A percentile compares a stretch with the other conserved stretches of the same genome.
These are phyloP conservation scores for Croton setiger DNA, from an alignment of 441 rosid genomes.

Conservation along the genomic window DNA sequence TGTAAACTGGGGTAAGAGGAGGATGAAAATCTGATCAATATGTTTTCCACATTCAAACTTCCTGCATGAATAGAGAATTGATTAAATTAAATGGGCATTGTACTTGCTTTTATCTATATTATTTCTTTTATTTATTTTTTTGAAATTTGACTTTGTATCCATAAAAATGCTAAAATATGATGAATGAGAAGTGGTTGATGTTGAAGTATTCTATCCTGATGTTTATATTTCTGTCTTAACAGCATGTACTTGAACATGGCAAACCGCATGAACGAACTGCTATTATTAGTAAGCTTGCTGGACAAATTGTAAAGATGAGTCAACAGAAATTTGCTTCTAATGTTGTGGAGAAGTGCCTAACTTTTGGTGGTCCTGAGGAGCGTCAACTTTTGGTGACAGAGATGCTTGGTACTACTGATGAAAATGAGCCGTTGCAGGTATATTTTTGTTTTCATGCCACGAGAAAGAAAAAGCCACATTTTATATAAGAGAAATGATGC, in stretches of 20 bases:
- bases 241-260: conserved; percentile 92
- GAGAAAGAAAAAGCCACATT: background rate
- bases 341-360: conserved; percentile 86
- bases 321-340: conserved; percentile 97
- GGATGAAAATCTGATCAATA: background rate
- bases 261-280: conserved; percentile 73
- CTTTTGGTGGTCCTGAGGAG: conserved; percentile 79
- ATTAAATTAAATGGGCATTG: background rate
- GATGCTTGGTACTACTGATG: conserved; percentile 89
- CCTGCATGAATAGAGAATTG: background rate
- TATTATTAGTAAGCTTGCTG: conserved; percentile 71
- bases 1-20: background rate
- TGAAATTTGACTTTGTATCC: too few relatives aligned
- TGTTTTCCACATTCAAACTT: background rate
- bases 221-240: conserved; percentile 23
- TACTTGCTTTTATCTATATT: background rate
- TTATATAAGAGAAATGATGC: background rate
- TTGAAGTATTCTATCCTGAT: conserved; percentile 4
- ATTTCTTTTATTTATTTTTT: too few relatives aligned
- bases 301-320: conserved; percentile 94
- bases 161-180: too few relatives aligned
- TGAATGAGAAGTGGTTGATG: too few relatives aligned
- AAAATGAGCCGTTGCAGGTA: conserved; percentile 95
- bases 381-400: conserved; percentile 75
- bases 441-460: conserved; percentile 14